phyloP scores from a whole-genome alignment of 345 rosid species.

The Euphorbia peplus region DNA sequence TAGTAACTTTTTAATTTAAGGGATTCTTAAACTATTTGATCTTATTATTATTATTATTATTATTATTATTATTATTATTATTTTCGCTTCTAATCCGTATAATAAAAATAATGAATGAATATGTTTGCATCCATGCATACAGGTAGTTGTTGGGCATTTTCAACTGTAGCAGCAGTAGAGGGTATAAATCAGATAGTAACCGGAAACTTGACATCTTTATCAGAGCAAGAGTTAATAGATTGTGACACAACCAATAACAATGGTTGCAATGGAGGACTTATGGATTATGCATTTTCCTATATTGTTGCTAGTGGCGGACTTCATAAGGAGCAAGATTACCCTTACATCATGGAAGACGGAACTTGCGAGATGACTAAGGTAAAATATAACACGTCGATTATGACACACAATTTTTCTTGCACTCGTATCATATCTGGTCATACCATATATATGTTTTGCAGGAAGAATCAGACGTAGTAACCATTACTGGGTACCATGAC shows the following conservation, averaged over 20 bases:
- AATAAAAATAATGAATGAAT: background rate
- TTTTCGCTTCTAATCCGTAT: too few species aligned
- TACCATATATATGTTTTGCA: background rate
- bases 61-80: too few species aligned
- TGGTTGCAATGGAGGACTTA: slow-evolving; percentile 31
- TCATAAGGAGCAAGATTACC: slow-evolving; percentile 27
- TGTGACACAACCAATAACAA: slow-evolving; percentile 27
- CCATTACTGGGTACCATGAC: slow-evolving; percentile 29
- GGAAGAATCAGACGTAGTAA: slow-evolving; percentile 21
- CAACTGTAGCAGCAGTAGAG: slow-evolving; percentile 31
- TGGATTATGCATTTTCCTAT: slow-evolving; percentile 34
- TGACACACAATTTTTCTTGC: too few species aligned
- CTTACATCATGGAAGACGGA: slow-evolving; percentile 32
- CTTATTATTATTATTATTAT: too few species aligned
- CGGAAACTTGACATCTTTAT: slow-evolving; percentile 28
- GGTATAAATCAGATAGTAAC: slow-evolving; percentile 30
- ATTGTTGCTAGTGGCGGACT: slow-evolving; percentile 27
- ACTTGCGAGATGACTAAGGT: slow-evolving; percentile 29
- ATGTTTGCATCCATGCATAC: background rate
- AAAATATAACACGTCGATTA: too few species aligned
- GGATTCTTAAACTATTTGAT: too few species aligned
- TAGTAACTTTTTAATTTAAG: too few species aligned
- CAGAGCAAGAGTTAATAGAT: slow-evolving; percentile 33
- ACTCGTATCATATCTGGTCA: too few species aligned
- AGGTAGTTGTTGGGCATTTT: slow-evolving; percentile 37